Evolutionary conservation across 495 filamentous ascomycete genomes (phyloP).

Genomic region (Oidiodendron maius): DNA sequence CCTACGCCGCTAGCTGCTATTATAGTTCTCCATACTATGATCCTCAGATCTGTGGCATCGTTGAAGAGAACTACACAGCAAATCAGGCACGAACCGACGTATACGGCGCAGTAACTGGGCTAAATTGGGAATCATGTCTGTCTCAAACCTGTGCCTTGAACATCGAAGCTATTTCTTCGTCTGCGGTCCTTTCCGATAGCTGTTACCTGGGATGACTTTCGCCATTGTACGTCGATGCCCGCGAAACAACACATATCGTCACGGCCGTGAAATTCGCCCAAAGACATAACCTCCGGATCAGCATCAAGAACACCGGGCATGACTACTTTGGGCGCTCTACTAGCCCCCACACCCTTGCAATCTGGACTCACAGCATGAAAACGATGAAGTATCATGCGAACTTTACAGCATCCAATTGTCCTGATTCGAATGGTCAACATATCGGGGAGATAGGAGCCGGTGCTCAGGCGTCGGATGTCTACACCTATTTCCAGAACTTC

Average conservation of each 20-base stretch:
- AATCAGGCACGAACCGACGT: neutral
- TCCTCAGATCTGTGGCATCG: neutral
- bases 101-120: neutral
- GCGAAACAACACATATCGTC: slow-evolving; percentile 16
- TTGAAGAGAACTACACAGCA: neutral
- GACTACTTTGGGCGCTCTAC: slow-evolving; percentile 47
- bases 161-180: neutral
- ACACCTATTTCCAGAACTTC: slow-evolving; percentile 11
- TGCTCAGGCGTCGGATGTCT: slow-evolving; percentile 20
- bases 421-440: slow-evolving; percentile 15
- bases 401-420: slow-evolving; percentile 14
- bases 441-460: slow-evolving; percentile 26
- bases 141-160: too few species aligned
- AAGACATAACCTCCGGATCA: neutral
- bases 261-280: neutral
- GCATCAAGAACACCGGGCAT: slow-evolving; percentile 40
- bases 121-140: neutral
- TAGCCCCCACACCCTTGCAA: slow-evolving; percentile 35
- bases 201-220: neutral
- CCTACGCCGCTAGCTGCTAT: neutral
- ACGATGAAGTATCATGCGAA: slow-evolving; percentile 32
- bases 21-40: neutral
- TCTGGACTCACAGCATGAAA: slow-evolving; percentile 51
- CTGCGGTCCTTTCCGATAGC: neutral
- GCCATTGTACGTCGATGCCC: neutral